Evolutionary conservation across 2,329 filamentous ascomycete genomes (phyloP), one percentile per base, ranked within the genome.

Genomic region (Exutisphaerella laricina): DNA sequence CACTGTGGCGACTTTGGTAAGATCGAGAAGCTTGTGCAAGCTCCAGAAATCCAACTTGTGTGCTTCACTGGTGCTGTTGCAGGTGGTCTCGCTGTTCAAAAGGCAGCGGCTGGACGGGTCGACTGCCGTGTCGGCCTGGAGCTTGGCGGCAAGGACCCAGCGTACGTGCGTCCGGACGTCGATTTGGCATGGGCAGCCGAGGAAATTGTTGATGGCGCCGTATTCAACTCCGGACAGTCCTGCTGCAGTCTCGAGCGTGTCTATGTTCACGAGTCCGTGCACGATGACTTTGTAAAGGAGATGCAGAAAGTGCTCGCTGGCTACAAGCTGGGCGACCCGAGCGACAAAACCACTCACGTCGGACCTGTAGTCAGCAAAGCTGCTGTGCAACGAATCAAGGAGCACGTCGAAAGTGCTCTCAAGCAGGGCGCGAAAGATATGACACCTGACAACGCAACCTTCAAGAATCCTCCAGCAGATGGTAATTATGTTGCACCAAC

Each of bases 181-280:
- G 88, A 97, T 62, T 67, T 94, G 35, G 79, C 80, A 35, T 96
- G 89, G 90, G 89, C 84, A 0, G 90, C 90, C 0, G 88, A 85
- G 55, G 88, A 96, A 67, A 92, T 97, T 58, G 88, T 97, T 10
- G 90, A 97, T 57, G 90, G 90, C 14, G 83, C 88, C n/a, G 74
- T 97, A 44, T 97, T 97, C 75, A 97, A 97, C 70, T 95, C 89
- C 39, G 90, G 90, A n/a, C 90, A 97, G 71, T 94, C 88, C 63
- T 97, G 90, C 73, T 97, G 90, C 68, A 85, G 88, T 17, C 74
- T 97, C 41, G 90, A 97, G 70, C 77, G 90, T 23, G 80, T 97
- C 14, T 97, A 97, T 59, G 89, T 97, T 4, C 81, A 92, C 58
- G 84, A 85, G 60, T 81, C 78, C 55, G 79, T 97, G 37, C 81